Conservation (phyloP, 768 basidiomycete species). For the Pisolithus tinctorius region DNA sequence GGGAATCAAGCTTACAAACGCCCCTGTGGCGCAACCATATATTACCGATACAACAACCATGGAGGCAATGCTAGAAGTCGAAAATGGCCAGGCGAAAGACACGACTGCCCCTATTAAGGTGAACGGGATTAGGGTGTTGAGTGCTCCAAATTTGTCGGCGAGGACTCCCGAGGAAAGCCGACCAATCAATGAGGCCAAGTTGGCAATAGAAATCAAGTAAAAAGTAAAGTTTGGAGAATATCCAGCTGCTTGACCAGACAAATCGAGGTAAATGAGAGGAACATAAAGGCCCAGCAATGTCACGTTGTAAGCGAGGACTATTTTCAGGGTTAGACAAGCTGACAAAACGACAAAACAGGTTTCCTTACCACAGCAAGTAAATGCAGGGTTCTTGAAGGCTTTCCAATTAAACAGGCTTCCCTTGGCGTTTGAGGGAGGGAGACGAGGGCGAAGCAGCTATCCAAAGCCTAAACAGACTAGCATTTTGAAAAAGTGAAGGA, state of each 20-base stretch:
- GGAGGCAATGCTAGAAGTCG: constrained; percentile 17
- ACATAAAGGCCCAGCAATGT: constrained; percentile 4
- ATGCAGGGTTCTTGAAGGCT: constrained; percentile 33
- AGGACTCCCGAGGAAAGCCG: constrained; percentile 7
- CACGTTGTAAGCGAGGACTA: constrained; percentile 6
- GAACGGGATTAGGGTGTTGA: constrained; percentile 38
- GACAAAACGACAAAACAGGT: not conserved
- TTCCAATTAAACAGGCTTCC: constrained; percentile 49
- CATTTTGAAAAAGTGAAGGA: constrained; percentile 8
- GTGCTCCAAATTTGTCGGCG: constrained; percentile 21
- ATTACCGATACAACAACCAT: constrained; percentile 28
- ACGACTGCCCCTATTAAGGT: constrained; percentile 32
- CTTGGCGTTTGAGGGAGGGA: constrained; percentile 41
- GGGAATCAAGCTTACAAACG: constrained; percentile 5
- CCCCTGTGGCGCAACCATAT: constrained; percentile 29
- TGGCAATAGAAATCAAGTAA: constrained; percentile 6
- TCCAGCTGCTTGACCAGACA: constrained; percentile 3
- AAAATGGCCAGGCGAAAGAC: constrained; percentile 41
- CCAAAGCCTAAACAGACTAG: constrained; percentile 15
- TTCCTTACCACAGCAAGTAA: not conserved
- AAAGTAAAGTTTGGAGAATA: constrained; percentile 5
- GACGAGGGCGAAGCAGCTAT: constrained; percentile 29
- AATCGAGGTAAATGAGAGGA: constrained; percentile 6
- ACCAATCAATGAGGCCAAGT: constrained; percentile 5
- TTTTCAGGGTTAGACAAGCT: not conserved